Percentiles rank a stretch among this genome's conserved stretches.
Evolutionary conservation across 306 rosid genomes (phyloP).

Genomic region (Cucurbita ficifolia): DNA sequence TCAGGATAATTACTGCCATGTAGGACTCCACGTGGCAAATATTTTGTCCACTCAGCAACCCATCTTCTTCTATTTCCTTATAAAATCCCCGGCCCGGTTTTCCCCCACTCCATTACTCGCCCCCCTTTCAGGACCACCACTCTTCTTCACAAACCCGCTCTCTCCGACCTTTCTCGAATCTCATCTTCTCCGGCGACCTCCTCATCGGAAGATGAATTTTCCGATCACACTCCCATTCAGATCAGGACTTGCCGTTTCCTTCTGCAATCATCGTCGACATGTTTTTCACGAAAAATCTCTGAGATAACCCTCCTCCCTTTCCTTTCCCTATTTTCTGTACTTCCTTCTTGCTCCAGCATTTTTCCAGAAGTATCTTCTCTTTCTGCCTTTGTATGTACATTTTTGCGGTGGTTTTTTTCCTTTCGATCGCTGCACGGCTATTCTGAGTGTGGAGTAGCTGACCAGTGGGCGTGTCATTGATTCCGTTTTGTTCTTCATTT

Average conservation of each 20-base stretch:
- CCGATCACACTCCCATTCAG: constrained; percentile 22
- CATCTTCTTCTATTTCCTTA: constrained; percentile 11
- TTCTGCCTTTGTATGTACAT: background rate
- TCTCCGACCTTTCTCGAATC: background rate
- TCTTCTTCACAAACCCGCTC: background rate
- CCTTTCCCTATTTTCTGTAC: background rate
- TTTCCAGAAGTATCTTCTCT: constrained; percentile 1
- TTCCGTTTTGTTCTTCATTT: background rate
- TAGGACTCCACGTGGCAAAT: constrained; percentile 17
- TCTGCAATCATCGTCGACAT: constrained; percentile 67
- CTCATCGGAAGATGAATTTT: constrained; percentile 57
- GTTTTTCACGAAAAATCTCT: constrained; percentile 52
- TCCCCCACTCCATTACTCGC: background rate
- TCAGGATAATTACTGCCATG: constrained; percentile 19
- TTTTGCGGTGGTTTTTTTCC: constrained; percentile 2
- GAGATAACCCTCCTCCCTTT: constrained; percentile 10
- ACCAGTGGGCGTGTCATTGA: background rate
- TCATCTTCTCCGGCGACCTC: constrained; percentile 15
- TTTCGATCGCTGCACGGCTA: background rate
- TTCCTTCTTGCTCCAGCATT: constrained; percentile 1
- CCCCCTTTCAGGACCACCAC: background rate
- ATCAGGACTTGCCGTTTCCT: constrained; percentile 26
- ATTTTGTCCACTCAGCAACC: constrained; percentile 28
- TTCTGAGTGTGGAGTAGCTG: background rate
- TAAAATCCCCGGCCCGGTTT: constrained; percentile 12